These are phyloP conservation scores for Epipyxis sp. DNA, from an alignment of 108 stramenopile genomes.

Conservation along the genomic window DNA sequence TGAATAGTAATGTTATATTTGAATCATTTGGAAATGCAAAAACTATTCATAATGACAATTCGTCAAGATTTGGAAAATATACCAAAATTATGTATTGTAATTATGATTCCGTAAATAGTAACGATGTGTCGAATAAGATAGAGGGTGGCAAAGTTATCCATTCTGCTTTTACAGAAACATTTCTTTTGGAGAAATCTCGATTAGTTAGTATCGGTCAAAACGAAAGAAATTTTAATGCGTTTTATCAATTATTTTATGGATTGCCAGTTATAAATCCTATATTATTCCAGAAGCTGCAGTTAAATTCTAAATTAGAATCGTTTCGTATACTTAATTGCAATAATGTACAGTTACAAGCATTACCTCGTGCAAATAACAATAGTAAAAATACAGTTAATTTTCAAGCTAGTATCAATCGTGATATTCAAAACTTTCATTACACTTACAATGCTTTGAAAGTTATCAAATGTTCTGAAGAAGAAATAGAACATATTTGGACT, in stretches of 20 bases:
- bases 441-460: conserved; percentile 57
- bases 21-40: neutral
- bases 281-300: conserved; percentile 57
- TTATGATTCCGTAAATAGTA: too few relatives aligned
- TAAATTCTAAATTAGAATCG: conserved; percentile 53
- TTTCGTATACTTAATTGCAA: too few relatives aligned
- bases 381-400: neutral
- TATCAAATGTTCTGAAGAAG: conserved; percentile 37
- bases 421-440: conserved; percentile 55
- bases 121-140: conserved; percentile 67
- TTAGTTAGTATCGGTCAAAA: conserved; percentile 70
- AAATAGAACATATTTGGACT: conserved; percentile 42
- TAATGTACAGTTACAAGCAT: neutral
- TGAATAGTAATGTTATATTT: neutral
- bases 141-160: neutral
- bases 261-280: conserved; percentile 51
- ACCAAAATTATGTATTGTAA: too few relatives aligned
- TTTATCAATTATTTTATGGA: conserved; percentile 81
- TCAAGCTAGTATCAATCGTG: too few relatives aligned
- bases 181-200: conserved; percentile 87
- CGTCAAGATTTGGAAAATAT: too few relatives aligned
- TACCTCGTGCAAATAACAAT: neutral
- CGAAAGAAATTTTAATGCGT: conserved; percentile 89
- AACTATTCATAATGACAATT: conserved; percentile 52
- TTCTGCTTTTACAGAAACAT: conserved; percentile 64